Percentiles rank a stretch among this genome's conserved stretches.
Evolutionary conservation across 306 rosid genomes (phyloP).

Genomic region (Dryas alaskensis): DNA sequence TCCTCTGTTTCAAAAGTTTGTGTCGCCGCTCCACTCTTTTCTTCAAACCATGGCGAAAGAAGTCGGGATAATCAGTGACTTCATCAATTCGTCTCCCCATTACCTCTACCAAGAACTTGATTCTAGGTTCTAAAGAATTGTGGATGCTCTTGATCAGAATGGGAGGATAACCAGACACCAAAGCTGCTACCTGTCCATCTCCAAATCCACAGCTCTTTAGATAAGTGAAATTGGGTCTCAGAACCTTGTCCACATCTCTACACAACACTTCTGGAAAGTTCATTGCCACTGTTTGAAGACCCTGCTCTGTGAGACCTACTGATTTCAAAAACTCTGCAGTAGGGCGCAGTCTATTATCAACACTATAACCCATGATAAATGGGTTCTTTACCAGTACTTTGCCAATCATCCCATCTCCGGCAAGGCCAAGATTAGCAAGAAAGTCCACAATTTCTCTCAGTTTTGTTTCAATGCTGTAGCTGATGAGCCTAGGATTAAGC

Average conservation of each 20-base stretch:
- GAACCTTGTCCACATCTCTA: constrained; percentile 69
- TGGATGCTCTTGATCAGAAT: constrained; percentile 74
- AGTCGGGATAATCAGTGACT: constrained; percentile 64
- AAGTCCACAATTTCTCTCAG: constrained; percentile 65
- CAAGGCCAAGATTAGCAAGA: constrained; percentile 64
- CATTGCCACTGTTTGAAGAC: constrained; percentile 62
- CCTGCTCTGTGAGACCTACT: constrained; percentile 55
- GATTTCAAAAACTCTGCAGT: constrained; percentile 62
- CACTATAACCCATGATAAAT: constrained; percentile 81
- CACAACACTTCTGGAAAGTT: constrained; percentile 75
- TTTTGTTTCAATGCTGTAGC: constrained; percentile 83
- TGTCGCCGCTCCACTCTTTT: constrained; percentile 63
- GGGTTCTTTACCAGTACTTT: constrained; percentile 77
- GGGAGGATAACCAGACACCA: constrained; percentile 86
- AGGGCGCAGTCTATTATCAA: constrained; percentile 68
- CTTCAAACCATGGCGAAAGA: constrained; percentile 85
- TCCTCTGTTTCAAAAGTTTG: constrained; percentile 53
- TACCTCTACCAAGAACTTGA: constrained; percentile 63
- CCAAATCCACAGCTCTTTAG: constrained; percentile 60
- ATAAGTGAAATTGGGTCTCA: constrained; percentile 59
- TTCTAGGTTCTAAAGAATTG: constrained; percentile 75
- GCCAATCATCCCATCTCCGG: constrained; percentile 71
- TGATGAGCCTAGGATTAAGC: constrained; percentile 85
- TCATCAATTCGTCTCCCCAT: constrained; percentile 82
- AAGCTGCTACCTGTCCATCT: constrained; percentile 56